Evolutionary conservation across 2,329 filamentous ascomycete genomes (phyloP).

Genomic region (Paracoccidioides lutzii): DNA sequence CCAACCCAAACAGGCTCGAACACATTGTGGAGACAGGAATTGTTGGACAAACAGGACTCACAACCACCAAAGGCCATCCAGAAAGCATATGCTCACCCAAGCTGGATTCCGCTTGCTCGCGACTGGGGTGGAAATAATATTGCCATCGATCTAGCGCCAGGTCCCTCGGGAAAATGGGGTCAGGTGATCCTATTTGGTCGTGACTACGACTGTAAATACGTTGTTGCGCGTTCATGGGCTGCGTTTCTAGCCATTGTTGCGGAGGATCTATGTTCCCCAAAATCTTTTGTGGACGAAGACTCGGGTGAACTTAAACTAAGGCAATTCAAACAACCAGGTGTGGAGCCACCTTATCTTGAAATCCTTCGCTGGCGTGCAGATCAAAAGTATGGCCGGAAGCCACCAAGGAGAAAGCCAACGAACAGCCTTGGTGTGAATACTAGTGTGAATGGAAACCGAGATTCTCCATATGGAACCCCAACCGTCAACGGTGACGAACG

Average conservation of each 20-base stretch:
- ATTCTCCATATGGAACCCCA: conserved; percentile 42
- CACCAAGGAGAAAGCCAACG: conserved; percentile 37
- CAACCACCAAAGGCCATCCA: conserved; percentile 78
- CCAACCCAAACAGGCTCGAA: conserved; percentile 44
- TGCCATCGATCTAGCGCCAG: conserved; percentile 82
- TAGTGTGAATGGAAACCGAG: conserved; percentile 35
- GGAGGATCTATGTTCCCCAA: conserved; percentile 79
- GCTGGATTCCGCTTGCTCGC: conserved; percentile 89
- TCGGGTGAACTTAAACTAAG: conserved; percentile 79
- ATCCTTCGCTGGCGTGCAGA: conserved; percentile 92
- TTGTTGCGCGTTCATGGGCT: conserved; percentile 83
- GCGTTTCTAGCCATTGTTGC: conserved; percentile 75
- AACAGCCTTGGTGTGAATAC: conserved; percentile 42
- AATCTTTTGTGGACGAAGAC: conserved; percentile 88
- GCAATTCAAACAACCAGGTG: conserved; percentile 77
- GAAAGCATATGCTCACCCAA: conserved; percentile 83
- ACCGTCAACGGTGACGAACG: conserved; percentile 32
- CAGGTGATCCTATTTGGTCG: conserved; percentile 94
- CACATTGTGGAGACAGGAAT: conserved; percentile 68
- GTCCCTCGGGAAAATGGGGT: conserved; percentile 81
- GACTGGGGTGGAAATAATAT: conserved; percentile 99
- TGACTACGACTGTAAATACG: conserved; percentile 98
- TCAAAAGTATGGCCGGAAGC: conserved; percentile 69
- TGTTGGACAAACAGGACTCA: conserved; percentile 72
- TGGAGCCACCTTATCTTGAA: conserved; percentile 87